These are phyloP conservation scores for Phytophthora chlamydospora DNA, from an alignment of 352 stramenopile species.

Conservation along the genomic window DNA sequence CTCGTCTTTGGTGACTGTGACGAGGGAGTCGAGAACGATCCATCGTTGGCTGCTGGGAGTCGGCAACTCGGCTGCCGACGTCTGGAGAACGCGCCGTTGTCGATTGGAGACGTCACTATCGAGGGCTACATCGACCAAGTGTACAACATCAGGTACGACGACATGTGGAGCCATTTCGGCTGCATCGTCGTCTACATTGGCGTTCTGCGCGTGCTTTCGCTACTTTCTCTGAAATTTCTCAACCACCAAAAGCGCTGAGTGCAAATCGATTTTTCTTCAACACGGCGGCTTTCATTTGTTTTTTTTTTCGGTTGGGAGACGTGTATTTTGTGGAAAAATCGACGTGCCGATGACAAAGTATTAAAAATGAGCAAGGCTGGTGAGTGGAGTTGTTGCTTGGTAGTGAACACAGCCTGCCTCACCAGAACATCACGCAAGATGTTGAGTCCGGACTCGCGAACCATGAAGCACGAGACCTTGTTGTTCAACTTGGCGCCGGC, in stretches of 20 bases:
- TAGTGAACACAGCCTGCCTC: too few relatives aligned
- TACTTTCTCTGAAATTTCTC: slow-evolving; percentile 13
- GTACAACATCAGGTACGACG: slow-evolving; percentile 36
- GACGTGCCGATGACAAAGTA: too few relatives aligned
- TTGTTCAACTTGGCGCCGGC: too few relatives aligned
- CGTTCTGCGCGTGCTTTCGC: slow-evolving; percentile 17
- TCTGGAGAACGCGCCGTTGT: slow-evolving; percentile 10
- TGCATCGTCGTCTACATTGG: slow-evolving; percentile 32
- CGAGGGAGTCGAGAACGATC: background rate
- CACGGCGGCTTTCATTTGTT: too few relatives aligned
- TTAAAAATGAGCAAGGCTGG: too few relatives aligned
- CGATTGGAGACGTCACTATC: slow-evolving; percentile 10
- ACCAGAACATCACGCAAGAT: too few relatives aligned
- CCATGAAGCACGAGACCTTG: too few relatives aligned
- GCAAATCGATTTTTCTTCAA: background rate
- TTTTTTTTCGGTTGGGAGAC: too few relatives aligned
- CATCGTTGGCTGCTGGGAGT: background rate
- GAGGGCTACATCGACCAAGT: slow-evolving; percentile 35
- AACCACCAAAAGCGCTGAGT: slow-evolving; percentile 21
- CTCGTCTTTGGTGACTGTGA: slow-evolving; percentile 9
- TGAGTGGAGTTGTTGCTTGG: too few relatives aligned
- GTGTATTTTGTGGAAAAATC: too few relatives aligned
- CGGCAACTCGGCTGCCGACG: slow-evolving; percentile 9
- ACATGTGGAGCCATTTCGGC: slow-evolving; percentile 29
- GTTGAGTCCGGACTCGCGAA: too few relatives aligned